These are phyloP conservation scores for Hypericum androsaemum DNA, from an alignment of 345 rosid genomes.

Conservation along the genomic window DNA sequence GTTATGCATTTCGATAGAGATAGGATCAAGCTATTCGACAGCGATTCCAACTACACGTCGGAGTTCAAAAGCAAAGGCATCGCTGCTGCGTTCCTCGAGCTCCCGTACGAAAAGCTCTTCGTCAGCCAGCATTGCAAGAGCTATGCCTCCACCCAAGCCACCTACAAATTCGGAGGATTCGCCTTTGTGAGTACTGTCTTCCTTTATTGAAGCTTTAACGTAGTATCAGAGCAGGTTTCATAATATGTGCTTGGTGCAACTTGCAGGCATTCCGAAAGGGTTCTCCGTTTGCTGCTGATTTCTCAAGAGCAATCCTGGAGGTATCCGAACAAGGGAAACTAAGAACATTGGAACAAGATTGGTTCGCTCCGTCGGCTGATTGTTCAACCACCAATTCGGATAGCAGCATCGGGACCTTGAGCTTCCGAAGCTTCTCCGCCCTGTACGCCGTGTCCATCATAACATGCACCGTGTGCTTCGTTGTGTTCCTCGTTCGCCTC, in stretches of 20 bases:
- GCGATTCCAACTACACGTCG: constrained; percentile 15
- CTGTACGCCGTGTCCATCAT: constrained; percentile 26
- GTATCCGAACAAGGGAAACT: constrained; percentile 34
- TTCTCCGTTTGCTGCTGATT: constrained; percentile 30
- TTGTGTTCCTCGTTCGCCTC: constrained; percentile 16
- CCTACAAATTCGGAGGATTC: constrained; percentile 45
- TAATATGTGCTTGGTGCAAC: neutral
- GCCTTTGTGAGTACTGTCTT: constrained; percentile 39
- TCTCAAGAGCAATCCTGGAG: constrained; percentile 37
- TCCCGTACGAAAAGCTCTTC: constrained; percentile 40
- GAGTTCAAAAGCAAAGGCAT: constrained; percentile 24
- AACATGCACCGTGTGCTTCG: constrained; percentile 28
- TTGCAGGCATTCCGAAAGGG: constrained; percentile 42
- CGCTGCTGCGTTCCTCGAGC: constrained; percentile 43
- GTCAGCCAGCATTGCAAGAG: constrained; percentile 28
- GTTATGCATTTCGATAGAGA: constrained; percentile 21
- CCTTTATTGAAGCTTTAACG: no score
- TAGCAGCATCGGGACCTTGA: constrained; percentile 17
- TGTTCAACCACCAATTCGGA: constrained; percentile 18
- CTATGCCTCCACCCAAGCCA: constrained; percentile 15
- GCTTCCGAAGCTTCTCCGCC: constrained; percentile 35
- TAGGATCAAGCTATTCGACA: constrained; percentile 12
- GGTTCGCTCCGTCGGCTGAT: constrained; percentile 19
- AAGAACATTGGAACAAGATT: constrained; percentile 16
- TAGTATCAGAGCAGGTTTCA: no score